These are phyloP conservation scores for Erythrophleum fordii DNA, from an alignment of 306 rosid genomes.

Conservation along the genomic window DNA sequence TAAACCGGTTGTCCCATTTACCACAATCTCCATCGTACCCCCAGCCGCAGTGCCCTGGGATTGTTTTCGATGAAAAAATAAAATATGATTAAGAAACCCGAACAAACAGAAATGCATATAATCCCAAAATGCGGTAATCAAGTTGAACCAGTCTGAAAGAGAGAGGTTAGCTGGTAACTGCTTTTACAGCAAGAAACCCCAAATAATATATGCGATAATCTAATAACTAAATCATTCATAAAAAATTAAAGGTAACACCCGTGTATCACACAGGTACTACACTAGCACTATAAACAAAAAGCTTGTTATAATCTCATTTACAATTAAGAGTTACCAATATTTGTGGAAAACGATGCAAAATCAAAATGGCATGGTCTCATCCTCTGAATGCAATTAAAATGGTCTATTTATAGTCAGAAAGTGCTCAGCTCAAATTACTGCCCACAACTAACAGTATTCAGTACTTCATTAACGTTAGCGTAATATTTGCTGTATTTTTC, in stretches of 20 bases:
- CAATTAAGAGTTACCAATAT: not conserved
- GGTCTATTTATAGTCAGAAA: not conserved
- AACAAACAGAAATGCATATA: not conserved
- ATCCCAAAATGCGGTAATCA: conserved; percentile 10
- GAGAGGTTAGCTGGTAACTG: not conserved
- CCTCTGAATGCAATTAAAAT: not conserved
- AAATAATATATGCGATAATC: too few species aligned
- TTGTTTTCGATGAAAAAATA: not conserved
- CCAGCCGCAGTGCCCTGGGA: conserved; percentile 91
- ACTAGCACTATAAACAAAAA: not conserved
- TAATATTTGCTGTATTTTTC: too few species aligned
- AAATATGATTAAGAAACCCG: not conserved
- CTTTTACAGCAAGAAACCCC: not conserved
- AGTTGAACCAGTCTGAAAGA: not conserved
- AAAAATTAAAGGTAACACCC: not conserved
- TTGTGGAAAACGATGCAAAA: not conserved
- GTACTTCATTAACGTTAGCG: too few species aligned
- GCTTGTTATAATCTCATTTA: not conserved
- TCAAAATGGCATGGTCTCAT: not conserved
- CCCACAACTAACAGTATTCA: too few species aligned
- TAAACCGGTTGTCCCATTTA: conserved; percentile 77
- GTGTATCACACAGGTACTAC: not conserved
- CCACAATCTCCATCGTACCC: conserved; percentile 92
- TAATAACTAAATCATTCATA: too few species aligned
- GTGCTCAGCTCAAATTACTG: not conserved